Evolutionary conservation across 352 stramenopile species (phyloP).

Genomic region (Aphanomyces astaci): DNA sequence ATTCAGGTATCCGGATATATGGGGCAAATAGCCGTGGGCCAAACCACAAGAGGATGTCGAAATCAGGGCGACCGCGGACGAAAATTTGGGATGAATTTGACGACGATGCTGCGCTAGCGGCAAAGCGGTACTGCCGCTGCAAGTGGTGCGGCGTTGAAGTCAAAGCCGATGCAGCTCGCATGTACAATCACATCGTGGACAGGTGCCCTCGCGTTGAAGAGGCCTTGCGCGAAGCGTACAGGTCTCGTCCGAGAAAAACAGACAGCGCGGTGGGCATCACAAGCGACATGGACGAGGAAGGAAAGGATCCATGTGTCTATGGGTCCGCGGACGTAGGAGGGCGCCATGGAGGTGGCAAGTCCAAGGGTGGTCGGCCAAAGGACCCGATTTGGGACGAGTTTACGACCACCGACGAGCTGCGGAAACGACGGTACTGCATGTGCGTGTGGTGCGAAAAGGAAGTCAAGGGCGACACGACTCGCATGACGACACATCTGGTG

Average conservation of each 20-base stretch:
- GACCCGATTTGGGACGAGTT: conserved; percentile 10
- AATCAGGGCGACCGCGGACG: background rate
- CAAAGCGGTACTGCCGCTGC: conserved; percentile 7
- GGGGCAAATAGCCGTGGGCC: background rate
- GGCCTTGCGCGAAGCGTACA: background rate
- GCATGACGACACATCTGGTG: background rate
- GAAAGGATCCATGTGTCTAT: background rate
- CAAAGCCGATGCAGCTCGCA: background rate
- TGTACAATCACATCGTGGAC: conserved; percentile 8
- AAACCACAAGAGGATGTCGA: background rate
- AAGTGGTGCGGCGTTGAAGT: background rate
- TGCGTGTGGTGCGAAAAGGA: conserved; percentile 9
- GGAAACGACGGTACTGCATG: conserved; percentile 4
- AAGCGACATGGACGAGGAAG: background rate
- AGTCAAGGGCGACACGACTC: conserved; percentile 6
- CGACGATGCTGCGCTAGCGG: background rate
- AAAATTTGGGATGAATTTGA: conserved; percentile 16
- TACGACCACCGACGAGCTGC: background rate
- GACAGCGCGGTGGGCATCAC: background rate
- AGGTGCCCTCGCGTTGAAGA: background rate
- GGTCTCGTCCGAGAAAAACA: background rate
- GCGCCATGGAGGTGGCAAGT: too few relatives aligned
- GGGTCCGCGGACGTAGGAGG: too few relatives aligned
- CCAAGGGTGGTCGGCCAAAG: background rate
- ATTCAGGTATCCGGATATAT: background rate